Base-by-base conservation (phyloP, 1,284 basidiomycete genomes). In the Phellopilus nigrolimitatus region DNA sequence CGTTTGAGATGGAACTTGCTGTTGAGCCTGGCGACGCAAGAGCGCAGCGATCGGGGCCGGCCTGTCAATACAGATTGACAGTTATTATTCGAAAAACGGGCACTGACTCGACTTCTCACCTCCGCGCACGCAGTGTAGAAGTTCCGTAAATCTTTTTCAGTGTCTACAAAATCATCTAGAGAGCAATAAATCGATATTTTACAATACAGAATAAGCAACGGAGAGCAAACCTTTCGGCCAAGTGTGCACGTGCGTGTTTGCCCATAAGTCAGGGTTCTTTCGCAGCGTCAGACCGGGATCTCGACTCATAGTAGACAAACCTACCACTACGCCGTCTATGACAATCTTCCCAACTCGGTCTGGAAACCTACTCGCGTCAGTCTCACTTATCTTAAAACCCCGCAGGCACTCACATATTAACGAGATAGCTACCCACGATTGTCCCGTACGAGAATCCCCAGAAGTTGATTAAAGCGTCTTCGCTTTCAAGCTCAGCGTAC, bases 371-470 rank as follows among this genome's bases (percentile, higher is more conserved):
- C 31, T 15, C 13, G 5, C 10, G 45, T 22, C 30, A 39, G 27
- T n/a, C 21, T 33, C 12, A 13, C n/a, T 4, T n/a, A 19, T 38
- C 28, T 17, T 25, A 4, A 8, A 9, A 36, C 21, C 24, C 19
- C 34, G 8, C n/a, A 24, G 8, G 8, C 13, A 45, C 56, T 25
- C 36, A 60, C 60, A 61, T 60, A 34, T 60, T 60, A 5, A 60
- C 60, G 10, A 61, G 54, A 47, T 59, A 59, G 31, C 51, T 54
- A 42, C 59, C 59, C 5, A 60, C 55, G 24, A 58, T 46, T 28
- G 60, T 61, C 6, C 61, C 61, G 53, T 62, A 62, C 7, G 58
- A 59, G 51, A 60, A 62, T 13, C 60, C 60, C 57, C 56, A 59
- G 48, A 58, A 63, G 42, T 62, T 63, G 44, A 56, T 58, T n/a